A percentile compares a stretch with the other conserved stretches of the same genome.
Evolutionary conservation across 176 grass and related monocot species (phyloP).

Genomic region (Juncus effusus): DNA sequence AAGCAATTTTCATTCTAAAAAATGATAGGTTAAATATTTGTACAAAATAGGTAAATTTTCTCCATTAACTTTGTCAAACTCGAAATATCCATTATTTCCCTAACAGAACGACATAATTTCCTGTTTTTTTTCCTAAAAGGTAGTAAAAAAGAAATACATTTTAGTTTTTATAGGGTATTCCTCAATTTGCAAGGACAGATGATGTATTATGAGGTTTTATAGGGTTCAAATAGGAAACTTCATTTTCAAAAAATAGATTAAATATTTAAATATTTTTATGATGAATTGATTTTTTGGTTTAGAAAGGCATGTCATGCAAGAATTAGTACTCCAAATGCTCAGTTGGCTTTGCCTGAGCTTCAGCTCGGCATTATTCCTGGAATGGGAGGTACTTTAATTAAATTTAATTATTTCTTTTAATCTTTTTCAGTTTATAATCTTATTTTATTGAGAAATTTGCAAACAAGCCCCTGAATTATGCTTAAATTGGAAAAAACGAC

Average conservation of each 20-base stretch:
- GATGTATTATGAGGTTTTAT: background rate
- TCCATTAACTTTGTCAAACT: no score
- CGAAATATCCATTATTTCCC: no score
- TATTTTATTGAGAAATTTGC: background rate
- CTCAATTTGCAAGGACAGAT: background rate
- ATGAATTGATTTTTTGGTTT: constrained; percentile 7
- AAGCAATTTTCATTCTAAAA: no score
- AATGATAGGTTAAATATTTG: no score
- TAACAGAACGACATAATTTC: no score
- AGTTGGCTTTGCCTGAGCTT: constrained; percentile 80
- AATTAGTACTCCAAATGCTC: constrained; percentile 63
- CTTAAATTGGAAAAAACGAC: no score
- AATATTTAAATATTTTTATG: background rate
- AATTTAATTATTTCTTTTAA: no score
- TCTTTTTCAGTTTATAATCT: background rate
- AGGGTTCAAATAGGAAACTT: background rate
- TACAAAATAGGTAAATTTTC: no score
- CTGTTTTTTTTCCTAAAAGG: no score
- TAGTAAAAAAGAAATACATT: no score
- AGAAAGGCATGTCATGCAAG: constrained; percentile 73
- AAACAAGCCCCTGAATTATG: background rate
- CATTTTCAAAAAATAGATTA: constrained; percentile 6
- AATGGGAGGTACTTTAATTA: constrained; percentile 66
- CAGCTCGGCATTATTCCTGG: constrained; percentile 82
- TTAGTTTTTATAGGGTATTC: no score